These are phyloP conservation scores for Rhizophagus sp. DNA, from an alignment of 192 early-diverging fungal genomes.

Conservation along the genomic window DNA sequence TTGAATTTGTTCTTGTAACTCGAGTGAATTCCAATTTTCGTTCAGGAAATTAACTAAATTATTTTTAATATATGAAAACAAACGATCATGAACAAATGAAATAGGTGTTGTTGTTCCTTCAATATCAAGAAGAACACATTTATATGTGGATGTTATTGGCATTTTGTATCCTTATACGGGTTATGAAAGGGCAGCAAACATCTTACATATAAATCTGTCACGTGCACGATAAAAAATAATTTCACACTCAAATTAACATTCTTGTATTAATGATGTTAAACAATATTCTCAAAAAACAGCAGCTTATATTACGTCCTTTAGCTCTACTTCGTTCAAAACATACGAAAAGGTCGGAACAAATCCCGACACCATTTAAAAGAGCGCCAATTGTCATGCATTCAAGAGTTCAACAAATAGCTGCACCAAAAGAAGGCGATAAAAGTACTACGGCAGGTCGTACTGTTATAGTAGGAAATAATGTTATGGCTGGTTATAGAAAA, in stretches of 20 bases:
- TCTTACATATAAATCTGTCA: no score
- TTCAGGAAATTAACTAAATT: conserved; percentile 70
- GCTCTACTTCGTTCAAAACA: neutral
- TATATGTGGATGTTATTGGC: conserved; percentile 41
- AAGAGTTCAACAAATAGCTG: neutral
- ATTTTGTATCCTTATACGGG: neutral
- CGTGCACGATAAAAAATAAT: no score
- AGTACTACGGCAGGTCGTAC: conserved; percentile 46
- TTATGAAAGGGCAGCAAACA: no score
- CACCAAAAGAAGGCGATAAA: neutral
- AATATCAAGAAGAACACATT: conserved; percentile 77
- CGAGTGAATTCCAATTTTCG: conserved; percentile 46
- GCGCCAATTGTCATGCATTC: neutral
- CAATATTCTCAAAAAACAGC: neutral
- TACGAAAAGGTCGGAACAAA: neutral
- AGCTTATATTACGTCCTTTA: neutral
- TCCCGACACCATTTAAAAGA: conserved; percentile 7
- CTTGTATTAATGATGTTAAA: neutral
- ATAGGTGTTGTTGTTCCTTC: conserved; percentile 98
- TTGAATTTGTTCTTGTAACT: conserved; percentile 46
- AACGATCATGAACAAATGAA: conserved; percentile 89
- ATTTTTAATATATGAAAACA: conserved; percentile 87
- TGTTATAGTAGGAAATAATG: conserved; percentile 46
- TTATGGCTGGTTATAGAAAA: conserved; percentile 51
- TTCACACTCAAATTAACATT: no score